Base-by-base conservation (phyloP, 2,329 filamentous ascomycete genomes). In the Pseudogymnoascus sp. region DNA sequence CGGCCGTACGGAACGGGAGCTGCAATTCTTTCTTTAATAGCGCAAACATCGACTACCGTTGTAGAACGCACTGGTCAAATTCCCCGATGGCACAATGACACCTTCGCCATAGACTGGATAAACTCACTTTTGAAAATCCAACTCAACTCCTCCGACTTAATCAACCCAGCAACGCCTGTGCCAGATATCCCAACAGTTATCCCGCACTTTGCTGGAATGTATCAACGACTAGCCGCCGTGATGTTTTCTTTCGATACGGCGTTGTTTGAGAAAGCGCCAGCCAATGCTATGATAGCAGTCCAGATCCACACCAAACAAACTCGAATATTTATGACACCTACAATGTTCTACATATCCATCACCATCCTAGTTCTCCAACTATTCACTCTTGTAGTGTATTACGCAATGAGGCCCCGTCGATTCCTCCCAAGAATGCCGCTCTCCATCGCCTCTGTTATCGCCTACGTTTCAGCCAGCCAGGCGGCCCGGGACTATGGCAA, bases 381-480 rank as follows among this genome's bases (percentile, higher is more conserved):
- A 0, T 7, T 80, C 0, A 76, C 79, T 0, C 76, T 79, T 0
- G n/a, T 77, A 0, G 0, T 73, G 0, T 74, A 84, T 4, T 86
- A 84, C 62, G 11, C 70, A 0, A 66, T 72, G 0, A 67, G 78
- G 0, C 75, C 80, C 0, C 74, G 73, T 1, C 72, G 74, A 2
- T 78, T 80, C 19, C 72, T 86, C 0, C 78, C 82, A 0, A 73
- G 80, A 0, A 72, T 86, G 70, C 84, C 83, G 0, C 82, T 80
- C 0, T 80, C 75, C 0, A 73, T 85, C 0, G 83, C 77, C 0
- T 78, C 80, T 0, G 65, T 80, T 0, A 69, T 85, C 0, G 76
- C 78, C 0, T 79, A 79, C 40, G 74, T 83, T 1, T 79, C 80
- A 0, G 77, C 80, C 0, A 83, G 82, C 62, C 67, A 74, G 0